A percentile compares a stretch with the other conserved stretches of the same genome.
Conservation (phyloP, 306 rosid genomes). For the Myrica gale region DNA sequence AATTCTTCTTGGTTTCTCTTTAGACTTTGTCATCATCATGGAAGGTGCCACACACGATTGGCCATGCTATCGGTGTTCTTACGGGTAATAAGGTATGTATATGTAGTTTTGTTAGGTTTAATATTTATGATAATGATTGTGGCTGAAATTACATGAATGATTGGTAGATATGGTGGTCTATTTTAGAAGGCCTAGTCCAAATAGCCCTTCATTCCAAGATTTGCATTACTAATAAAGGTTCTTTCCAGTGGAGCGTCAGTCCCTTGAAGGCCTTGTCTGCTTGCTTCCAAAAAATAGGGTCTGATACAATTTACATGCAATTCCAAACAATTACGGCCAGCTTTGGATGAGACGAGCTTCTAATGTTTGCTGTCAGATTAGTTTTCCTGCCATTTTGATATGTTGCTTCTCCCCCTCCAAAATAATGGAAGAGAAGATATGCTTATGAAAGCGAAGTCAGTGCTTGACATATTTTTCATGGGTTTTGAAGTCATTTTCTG, state of each 20-base stretch:
- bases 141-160: constrained; percentile 6
- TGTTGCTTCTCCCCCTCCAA: neutral
- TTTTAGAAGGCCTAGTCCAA: constrained; percentile 20
- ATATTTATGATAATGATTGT: constrained; percentile 10
- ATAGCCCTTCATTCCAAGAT: constrained; percentile 14
- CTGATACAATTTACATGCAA: neutral
- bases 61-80: constrained; percentile 74
- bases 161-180: constrained; percentile 11
- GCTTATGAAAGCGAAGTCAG: neutral
- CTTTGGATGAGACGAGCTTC: neutral
- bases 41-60: constrained; percentile 56
- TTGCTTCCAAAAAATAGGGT: neutral
- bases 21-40: constrained; percentile 74
- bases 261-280: neutral
- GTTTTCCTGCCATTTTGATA: neutral
- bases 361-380: neutral
- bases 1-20: constrained; percentile 27
- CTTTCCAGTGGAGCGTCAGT: constrained; percentile 1
- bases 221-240: neutral
- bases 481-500: neutral
- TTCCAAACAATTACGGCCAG: neutral
- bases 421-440: no score
- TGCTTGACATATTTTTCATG: neutral
- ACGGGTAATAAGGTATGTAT: constrained; percentile 69
- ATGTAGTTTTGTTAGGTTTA: constrained; percentile 16